Evolutionary conservation across 192 early-diverging fungal species (phyloP).

Genomic region (Jimgerdemannia lactiflua): DNA sequence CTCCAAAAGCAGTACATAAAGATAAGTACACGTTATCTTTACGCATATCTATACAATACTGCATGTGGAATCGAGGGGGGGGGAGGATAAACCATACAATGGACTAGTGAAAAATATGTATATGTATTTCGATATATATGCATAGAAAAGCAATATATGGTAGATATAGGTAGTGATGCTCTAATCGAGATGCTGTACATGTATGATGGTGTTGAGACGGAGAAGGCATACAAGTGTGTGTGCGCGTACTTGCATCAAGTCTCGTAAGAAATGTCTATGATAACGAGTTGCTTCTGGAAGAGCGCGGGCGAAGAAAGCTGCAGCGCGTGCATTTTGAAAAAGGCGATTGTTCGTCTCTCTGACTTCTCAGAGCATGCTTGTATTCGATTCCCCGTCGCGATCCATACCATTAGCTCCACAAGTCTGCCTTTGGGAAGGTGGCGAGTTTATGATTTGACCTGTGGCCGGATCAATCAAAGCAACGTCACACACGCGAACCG

Average conservation of each 20-base stretch:
- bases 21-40: no score
- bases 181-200: background rate
- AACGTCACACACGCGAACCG: constrained; percentile 24
- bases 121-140: background rate
- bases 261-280: background rate
- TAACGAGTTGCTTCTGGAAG: background rate
- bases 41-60: background rate
- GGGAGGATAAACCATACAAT: background rate
- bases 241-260: no score
- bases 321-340: background rate
- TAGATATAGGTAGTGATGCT: background rate
- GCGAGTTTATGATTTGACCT: constrained; percentile 21
- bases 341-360: background rate
- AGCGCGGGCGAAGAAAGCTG: no score
- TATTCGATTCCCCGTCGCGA: background rate
- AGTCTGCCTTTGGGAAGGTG: constrained; percentile 12
- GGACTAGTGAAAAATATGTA: background rate
- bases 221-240: background rate
- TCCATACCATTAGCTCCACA: constrained; percentile 11
- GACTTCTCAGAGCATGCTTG: background rate
- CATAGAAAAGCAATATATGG: background rate
- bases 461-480: constrained; percentile 25
- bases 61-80: no score
- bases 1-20: background rate
- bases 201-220: background rate